These are phyloP conservation scores for Ceratopteris richardii DNA, from an alignment of 75 land plant species.

Conservation along the genomic window DNA sequence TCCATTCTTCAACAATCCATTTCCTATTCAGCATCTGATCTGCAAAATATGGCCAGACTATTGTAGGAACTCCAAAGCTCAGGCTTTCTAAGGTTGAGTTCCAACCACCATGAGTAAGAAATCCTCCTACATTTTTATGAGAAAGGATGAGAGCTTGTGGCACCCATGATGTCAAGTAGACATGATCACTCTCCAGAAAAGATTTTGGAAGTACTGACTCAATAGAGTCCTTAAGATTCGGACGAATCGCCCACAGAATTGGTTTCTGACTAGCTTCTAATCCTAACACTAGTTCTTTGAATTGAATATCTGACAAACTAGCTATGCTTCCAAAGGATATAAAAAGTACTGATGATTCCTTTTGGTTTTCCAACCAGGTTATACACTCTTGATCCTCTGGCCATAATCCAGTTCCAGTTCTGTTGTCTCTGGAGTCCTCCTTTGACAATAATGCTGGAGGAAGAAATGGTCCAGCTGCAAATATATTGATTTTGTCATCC, in stretches of 20 bases:
- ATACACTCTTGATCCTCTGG: constrained; percentile 5
- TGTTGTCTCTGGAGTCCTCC: too few species aligned
- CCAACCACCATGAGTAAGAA: too few species aligned
- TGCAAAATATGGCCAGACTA: constrained; percentile 41
- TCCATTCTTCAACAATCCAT: constrained; percentile 37
- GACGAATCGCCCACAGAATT: constrained; percentile 24
- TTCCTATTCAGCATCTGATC: constrained; percentile 34
- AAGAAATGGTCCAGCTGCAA: too few species aligned
- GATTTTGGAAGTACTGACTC: constrained; percentile 1
- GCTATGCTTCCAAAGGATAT: constrained; percentile 27
- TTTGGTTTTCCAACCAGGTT: constrained; percentile 16
- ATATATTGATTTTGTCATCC: too few species aligned
- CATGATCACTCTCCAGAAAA: constrained; percentile 10
- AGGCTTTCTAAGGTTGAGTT: constrained; percentile 30
- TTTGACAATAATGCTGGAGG: too few species aligned
- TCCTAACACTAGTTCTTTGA: constrained; percentile 15
- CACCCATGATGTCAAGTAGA: constrained; percentile 26
- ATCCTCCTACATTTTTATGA: constrained; percentile 22
- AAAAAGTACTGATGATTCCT: constrained; percentile 9
- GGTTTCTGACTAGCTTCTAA: constrained; percentile 11
- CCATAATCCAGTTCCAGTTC: not conserved
- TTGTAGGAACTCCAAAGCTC: constrained; percentile 32
- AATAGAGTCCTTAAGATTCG: too few species aligned
- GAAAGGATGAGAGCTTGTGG: constrained; percentile 28
- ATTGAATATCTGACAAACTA: constrained; percentile 2